Conservation (phyloP, 1,139 yeast species). For the Debaryomyces singareniensis region DNA sequence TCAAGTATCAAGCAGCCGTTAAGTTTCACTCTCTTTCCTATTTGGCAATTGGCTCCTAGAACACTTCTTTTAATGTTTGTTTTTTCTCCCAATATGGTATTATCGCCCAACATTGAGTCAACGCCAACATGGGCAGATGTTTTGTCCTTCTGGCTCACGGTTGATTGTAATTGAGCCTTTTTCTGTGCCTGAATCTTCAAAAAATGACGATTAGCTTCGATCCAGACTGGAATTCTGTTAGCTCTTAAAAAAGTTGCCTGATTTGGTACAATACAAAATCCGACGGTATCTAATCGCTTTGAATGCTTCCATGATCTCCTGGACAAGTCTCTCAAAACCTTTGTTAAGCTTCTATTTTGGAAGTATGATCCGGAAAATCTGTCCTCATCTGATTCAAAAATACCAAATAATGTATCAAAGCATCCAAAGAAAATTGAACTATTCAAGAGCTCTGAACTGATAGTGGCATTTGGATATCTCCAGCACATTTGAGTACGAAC, state of each 20-base stretch:
- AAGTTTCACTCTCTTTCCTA: slow-evolving; percentile 83
- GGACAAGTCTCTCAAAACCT: slow-evolving; percentile 78
- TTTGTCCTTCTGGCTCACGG: slow-evolving; percentile 43
- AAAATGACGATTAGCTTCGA: slow-evolving; percentile 85
- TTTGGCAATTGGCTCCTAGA: slow-evolving; percentile 65
- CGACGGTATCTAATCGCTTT: slow-evolving; percentile 49
- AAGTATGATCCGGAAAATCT: slow-evolving; percentile 35
- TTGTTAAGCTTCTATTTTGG: slow-evolving; percentile 47
- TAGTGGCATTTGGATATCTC: slow-evolving; percentile 73
- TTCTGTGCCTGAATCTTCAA: slow-evolving; percentile 46
- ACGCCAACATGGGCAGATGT: slow-evolving; percentile 78
- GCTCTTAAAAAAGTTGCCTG: slow-evolving; percentile 67
- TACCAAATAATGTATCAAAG: slow-evolving; percentile 34
- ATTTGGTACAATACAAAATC: slow-evolving; percentile 58
- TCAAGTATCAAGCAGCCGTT: slow-evolving; percentile 81
- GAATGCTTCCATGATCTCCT: slow-evolving; percentile 90
- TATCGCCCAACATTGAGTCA: slow-evolving; percentile 70
- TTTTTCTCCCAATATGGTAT: slow-evolving; percentile 60
- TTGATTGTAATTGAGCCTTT: slow-evolving; percentile 29
- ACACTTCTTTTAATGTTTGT: slow-evolving; percentile 81
- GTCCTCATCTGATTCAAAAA: slow-evolving; percentile 24
- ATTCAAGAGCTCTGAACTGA: slow-evolving; percentile 70
- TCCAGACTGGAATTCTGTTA: slow-evolving; percentile 71
- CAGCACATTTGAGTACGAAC: slow-evolving; percentile 84
- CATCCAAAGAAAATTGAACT: slow-evolving; percentile 80